Conservation (phyloP, 164 flowering plant genomes). For the Liriodendron chinense region DNA sequence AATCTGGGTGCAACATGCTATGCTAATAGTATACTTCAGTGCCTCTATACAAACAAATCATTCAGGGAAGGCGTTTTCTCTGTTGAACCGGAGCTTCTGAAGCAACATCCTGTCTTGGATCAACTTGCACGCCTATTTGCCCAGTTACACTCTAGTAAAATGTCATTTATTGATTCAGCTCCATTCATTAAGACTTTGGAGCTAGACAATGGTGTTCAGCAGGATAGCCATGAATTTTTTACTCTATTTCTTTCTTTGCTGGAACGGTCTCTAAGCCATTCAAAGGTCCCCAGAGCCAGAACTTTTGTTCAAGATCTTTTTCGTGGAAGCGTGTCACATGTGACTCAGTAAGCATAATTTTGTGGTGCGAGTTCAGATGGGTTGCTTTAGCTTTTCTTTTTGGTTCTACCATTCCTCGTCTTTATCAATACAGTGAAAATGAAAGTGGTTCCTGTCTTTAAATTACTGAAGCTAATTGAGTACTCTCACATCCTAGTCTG, state of each 20-base stretch:
- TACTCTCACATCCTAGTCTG: background rate
- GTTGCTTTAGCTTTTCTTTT: background rate
- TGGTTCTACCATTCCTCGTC: background rate
- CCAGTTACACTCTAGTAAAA: conserved; percentile 71
- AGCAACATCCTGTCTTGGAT: conserved; percentile 67
- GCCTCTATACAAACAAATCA: conserved; percentile 75
- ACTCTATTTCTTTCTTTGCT: conserved; percentile 90
- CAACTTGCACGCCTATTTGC: conserved; percentile 86
- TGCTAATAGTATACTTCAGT: conserved; percentile 96
- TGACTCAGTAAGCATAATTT: conserved; percentile 62
- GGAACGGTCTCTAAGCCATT: conserved; percentile 69
- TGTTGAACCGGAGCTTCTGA: conserved; percentile 68
- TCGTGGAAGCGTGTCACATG: conserved; percentile 92
- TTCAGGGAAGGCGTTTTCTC: conserved; percentile 80
- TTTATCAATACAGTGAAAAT: background rate
- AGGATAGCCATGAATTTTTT: conserved; percentile 95
- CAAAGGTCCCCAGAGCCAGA: conserved; percentile 56
- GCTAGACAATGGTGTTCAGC: conserved; percentile 94
- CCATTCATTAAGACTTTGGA: conserved; percentile 85
- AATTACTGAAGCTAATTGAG: background rate
- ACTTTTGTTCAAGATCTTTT: conserved; percentile 93
- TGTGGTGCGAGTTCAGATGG: background rate
- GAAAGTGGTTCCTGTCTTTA: conserved; percentile 1
- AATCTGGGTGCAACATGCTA: conserved; percentile 98
- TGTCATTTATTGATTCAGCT: conserved; percentile 85